Evolutionary conservation across 2,329 filamentous ascomycete genomes (phyloP).

Genomic region (Apiospora sp.): DNA sequence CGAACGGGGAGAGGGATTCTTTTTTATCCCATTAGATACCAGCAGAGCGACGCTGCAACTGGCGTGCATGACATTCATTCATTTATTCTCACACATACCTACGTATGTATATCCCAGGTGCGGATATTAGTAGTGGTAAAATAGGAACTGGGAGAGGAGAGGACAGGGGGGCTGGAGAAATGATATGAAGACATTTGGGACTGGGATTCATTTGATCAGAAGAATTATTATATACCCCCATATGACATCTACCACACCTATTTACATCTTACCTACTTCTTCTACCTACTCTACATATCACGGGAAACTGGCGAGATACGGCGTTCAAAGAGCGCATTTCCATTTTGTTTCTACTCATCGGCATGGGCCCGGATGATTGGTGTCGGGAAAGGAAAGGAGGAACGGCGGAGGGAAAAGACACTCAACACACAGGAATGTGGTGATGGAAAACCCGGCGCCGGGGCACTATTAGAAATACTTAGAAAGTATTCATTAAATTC

Average conservation of each 20-base stretch:
- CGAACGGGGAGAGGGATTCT: background rate
- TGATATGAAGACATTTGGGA: background rate
- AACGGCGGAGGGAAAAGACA: background rate
- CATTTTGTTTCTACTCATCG: background rate
- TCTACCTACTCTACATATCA: background rate
- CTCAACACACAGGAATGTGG: background rate
- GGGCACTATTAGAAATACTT: background rate
- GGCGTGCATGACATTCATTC: background rate
- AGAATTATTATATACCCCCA: slow-evolving; percentile 16
- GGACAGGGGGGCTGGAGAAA: background rate
- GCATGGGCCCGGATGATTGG: background rate
- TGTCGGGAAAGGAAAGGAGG: background rate
- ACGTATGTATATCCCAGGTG: background rate
- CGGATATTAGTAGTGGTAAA: background rate
- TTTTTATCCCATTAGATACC: slow-evolving; percentile 24
- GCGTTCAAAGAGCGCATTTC: background rate
- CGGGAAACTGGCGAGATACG: background rate
- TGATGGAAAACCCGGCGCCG: background rate
- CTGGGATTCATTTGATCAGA: slow-evolving; percentile 17
- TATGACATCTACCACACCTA: background rate
- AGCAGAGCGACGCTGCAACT: background rate
- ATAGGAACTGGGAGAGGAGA: background rate
- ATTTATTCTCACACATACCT: background rate
- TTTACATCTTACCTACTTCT: background rate
- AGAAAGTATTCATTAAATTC: slow-evolving; percentile 16